Evolutionary conservation across 2,329 filamentous ascomycete species (phyloP).

Genomic region (Hortaea sp.): DNA sequence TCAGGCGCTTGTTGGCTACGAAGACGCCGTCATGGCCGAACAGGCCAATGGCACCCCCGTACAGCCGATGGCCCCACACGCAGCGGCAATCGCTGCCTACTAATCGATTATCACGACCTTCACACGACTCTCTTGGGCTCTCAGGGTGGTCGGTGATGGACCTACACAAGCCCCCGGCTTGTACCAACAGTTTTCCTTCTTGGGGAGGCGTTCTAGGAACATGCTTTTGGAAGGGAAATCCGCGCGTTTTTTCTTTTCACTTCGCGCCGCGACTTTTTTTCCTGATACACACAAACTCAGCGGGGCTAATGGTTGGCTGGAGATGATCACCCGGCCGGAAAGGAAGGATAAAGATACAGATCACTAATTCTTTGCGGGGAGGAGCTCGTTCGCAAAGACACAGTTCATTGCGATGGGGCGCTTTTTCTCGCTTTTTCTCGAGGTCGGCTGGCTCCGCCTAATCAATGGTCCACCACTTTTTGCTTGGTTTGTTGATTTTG

Average conservation of each 20-base stretch:
- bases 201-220: too few species aligned
- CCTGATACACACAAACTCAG: neutral
- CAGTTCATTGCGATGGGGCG: neutral
- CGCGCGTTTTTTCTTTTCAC: too few species aligned
- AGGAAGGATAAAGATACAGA: too few species aligned
- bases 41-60: conserved; percentile 13
- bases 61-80: conserved; percentile 15
- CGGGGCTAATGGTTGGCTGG: neutral
- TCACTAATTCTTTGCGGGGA: too few species aligned
- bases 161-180: neutral
- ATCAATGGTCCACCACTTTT: neutral
- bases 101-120: conserved; percentile 14
- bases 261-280: too few species aligned
- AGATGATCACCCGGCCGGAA: neutral
- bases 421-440: neutral
- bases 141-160: neutral
- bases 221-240: too few species aligned
- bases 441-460: conserved; percentile 5
- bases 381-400: too few species aligned
- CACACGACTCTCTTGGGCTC: conserved; percentile 10
- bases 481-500: conserved; percentile 4
- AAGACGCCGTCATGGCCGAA: conserved; percentile 57
- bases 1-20: conserved; percentile 87
- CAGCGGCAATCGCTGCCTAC: conserved; percentile 23
- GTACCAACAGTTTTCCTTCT: neutral